Percentiles rank a stretch among this genome's conserved stretches.
These are phyloP conservation scores for Sanghuangporus sanghuang DNA, from an alignment of 1,284 basidiomycete genomes.

Conservation along the genomic window DNA sequence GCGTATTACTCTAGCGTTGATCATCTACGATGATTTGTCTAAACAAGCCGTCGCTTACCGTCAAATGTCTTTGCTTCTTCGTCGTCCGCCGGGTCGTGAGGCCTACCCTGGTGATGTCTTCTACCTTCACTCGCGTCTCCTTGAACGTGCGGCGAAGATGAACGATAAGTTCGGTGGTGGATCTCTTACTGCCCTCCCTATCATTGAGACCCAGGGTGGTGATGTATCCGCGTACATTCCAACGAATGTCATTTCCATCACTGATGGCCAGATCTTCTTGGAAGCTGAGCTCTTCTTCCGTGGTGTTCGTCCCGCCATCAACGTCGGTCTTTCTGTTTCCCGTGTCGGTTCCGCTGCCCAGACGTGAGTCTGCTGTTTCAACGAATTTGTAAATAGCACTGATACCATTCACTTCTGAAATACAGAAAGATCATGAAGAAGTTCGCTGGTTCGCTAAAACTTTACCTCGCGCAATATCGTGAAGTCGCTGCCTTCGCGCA, in stretches of 20 bases:
- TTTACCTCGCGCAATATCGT: conserved; percentile 99
- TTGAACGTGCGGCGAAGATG: conserved; percentile 99
- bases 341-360: conserved; percentile 99
- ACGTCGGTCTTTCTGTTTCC: conserved; percentile 99
- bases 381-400: background rate
- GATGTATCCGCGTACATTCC: conserved; percentile 99
- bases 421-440: conserved; percentile 97
- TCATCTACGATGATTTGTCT: conserved; percentile 99
- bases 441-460: conserved; percentile 98
- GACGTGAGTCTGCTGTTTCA: conserved; percentile 55
- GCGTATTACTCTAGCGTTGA: conserved; percentile 61
- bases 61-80: conserved; percentile 99
- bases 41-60: conserved; percentile 99
- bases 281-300: conserved; percentile 99
- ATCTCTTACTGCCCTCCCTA: conserved; percentile 96
- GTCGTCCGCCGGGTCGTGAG: conserved; percentile 99
- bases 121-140: conserved; percentile 99
- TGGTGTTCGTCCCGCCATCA: conserved; percentile 98
- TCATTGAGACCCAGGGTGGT: conserved; percentile 99
- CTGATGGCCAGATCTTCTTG: conserved; percentile 99
- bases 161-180: conserved; percentile 97
- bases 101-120: conserved; percentile 99
- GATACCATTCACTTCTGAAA: background rate
- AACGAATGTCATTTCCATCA: conserved; percentile 92
- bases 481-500: conserved; percentile 99